Base-by-base conservation (phyloP, 2,329 filamentous ascomycete species). In the Pseudopyrenochaeta lycopersici region DNA sequence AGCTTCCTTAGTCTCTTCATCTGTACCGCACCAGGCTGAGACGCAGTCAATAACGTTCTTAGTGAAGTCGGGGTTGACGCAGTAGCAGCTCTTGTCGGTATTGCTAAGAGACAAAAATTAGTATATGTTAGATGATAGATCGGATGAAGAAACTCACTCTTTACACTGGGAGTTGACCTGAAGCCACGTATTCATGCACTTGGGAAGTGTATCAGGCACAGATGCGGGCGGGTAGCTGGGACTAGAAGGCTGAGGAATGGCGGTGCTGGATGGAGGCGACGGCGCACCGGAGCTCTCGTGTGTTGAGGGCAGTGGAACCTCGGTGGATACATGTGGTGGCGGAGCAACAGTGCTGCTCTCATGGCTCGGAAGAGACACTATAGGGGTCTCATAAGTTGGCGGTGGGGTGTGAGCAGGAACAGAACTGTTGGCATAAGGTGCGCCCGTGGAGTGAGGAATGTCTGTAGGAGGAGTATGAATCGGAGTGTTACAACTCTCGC, bases 151-250 rank as follows among this genome's bases (percentile, higher is more conserved):
- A 27, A 27, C 23, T 27, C 9, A 27, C 23, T 91, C 88, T 67
- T 84, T 83, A 86, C 94, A 98, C 72, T 85, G 81, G 45, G 90
- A 85, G 56, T 83, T 78, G 74, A 86, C 85, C 70, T 70, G 59
- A 36, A 96, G 79, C 91, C 92, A 97, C 69, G 92, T 96, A 85
- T 94, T 95, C 79, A 98, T 81, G 82, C 94, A 98, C 72, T 87
- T 87, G 60, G 94, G 93, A 44, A 97, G 88, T 42, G 93, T 85
- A 21, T 82, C 78, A 52, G 92, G 92, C 78, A 87, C 63, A 47
- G 64, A 63, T 29, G 64, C 55, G 31, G 67, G 62, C 30, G 66
- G 52, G 36, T 66, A 64, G 47, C 54, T 62, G 9, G 71, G 61
- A 41, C 52, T 64, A 14, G 63, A 62, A 50, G 66, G 62, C 52